phyloP scores from a whole-genome alignment of 805 yeast genomes.

The Schizosaccharomyces cryophilus region DNA sequence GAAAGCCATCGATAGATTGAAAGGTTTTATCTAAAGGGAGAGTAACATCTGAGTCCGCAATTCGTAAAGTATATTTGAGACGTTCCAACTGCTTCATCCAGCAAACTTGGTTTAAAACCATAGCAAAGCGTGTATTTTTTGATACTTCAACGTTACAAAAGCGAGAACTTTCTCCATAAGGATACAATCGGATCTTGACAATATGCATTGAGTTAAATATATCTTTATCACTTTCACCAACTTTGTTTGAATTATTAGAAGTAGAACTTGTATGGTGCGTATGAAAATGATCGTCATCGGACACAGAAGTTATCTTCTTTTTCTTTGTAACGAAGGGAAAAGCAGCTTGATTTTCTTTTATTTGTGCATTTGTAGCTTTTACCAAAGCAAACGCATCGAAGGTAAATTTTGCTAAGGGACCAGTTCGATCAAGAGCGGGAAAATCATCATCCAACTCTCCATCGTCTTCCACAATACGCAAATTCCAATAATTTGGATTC shows the following conservation, averaged over 20 bases:
- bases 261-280: not conserved
- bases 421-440: conserved; percentile 56
- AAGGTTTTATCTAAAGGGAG: conserved; percentile 12
- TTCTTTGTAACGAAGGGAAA: conserved; percentile 13
- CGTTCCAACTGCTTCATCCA: conserved; percentile 13
- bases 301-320: not conserved
- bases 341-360: conserved; percentile 12
- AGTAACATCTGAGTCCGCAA: conserved; percentile 12
- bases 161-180: conserved; percentile 14
- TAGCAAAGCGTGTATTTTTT: conserved; percentile 8
- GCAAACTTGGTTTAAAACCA: conserved; percentile 14
- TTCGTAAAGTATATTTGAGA: conserved; percentile 13
- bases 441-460: conserved; percentile 77
- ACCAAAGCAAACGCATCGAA: conserved; percentile 65
- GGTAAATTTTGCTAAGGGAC: conserved; percentile 44
- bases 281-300: not conserved
- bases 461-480: conserved; percentile 76
- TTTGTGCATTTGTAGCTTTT: conserved; percentile 15
- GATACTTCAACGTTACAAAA: conserved; percentile 11
- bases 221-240: not conserved
- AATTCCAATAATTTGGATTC: conserved; percentile 48
- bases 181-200: conserved; percentile 11
- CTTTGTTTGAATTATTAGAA: not conserved
- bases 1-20: conserved; percentile 19
- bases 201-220: not conserved